A percentile compares a stretch with the other conserved stretches of the same genome.
Evolutionary conservation across 2,329 filamentous ascomycete species (phyloP).

Genomic region (Clarireedia sp.): DNA sequence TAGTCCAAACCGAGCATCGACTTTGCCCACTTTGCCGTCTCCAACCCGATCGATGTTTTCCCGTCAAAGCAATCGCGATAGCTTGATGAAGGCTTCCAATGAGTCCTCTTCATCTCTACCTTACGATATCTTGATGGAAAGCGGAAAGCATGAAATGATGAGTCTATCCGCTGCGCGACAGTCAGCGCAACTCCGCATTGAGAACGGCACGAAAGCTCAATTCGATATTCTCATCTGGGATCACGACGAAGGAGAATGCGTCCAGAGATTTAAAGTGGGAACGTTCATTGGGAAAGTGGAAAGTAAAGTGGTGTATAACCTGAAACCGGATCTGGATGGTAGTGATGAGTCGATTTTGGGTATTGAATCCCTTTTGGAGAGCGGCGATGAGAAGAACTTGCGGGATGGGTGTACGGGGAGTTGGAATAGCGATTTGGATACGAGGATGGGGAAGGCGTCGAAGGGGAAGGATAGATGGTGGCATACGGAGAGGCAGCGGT

Average conservation of each 20-base stretch:
- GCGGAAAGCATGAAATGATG: neutral
- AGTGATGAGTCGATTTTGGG: conserved; percentile 48
- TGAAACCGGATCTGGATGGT: conserved; percentile 45
- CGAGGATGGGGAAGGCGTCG: conserved; percentile 10
- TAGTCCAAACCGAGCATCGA: conserved; percentile 15
- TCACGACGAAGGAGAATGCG: conserved; percentile 36
- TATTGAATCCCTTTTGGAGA: conserved; percentile 41
- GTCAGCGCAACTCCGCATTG: conserved; percentile 57
- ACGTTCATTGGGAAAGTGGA: conserved; percentile 54
- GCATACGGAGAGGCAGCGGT: conserved; percentile 25
- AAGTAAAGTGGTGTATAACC: conserved; percentile 51
- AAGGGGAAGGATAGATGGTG: conserved; percentile 25
- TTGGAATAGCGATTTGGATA: conserved; percentile 13
- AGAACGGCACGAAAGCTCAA: conserved; percentile 46
- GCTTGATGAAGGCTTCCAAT: neutral
- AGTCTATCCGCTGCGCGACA: conserved; percentile 43
- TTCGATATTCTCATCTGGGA: conserved; percentile 50
- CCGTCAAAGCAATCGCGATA: neutral
- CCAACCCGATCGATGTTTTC: conserved; percentile 12
- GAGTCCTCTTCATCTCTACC: conserved; percentile 1
- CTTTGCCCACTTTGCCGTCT: conserved; percentile 14
- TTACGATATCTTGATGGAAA: conserved; percentile 1
- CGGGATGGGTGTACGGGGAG: conserved; percentile 22
- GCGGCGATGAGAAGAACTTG: conserved; percentile 20
- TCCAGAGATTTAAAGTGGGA: conserved; percentile 48